Percentiles rank a stretch among this genome's conserved stretches.
Conservation (phyloP, 176 grass and related monocot species). For the Hyparrhenia diplandra region DNA sequence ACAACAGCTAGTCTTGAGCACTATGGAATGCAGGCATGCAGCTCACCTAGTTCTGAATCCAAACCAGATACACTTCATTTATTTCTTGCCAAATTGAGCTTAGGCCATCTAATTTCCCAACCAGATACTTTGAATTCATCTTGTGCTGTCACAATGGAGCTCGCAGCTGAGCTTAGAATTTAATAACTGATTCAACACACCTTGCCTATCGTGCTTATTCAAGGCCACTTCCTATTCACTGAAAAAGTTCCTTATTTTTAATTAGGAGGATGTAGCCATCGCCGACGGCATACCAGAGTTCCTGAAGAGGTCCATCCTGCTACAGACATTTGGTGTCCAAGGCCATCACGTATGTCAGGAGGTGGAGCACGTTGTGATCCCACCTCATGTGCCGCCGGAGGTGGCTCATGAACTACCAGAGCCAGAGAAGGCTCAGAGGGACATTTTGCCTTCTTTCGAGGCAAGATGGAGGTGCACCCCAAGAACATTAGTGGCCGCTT, state of each 20-base stretch:
- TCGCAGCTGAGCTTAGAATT: not conserved
- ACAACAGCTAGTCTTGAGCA: not conserved
- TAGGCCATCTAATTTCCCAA: not conserved
- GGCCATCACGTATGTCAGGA: conserved; percentile 67
- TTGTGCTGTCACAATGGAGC: not conserved
- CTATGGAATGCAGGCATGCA: not conserved
- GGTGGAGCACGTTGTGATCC: conserved; percentile 67
- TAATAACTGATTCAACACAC: not conserved
- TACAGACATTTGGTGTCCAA: conserved; percentile 74
- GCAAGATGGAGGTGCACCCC: conserved; percentile 89
- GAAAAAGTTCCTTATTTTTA: not conserved
- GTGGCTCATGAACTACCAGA: conserved; percentile 39
- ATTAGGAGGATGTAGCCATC: conserved; percentile 71
- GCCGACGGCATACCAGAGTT: conserved; percentile 80
- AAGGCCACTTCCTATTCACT: no score
- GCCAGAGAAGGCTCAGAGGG: conserved; percentile 44
- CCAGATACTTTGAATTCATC: not conserved
- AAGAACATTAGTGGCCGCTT: conserved; percentile 95
- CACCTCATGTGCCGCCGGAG: conserved; percentile 58
- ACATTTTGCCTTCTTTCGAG: conserved; percentile 81
- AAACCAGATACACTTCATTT: not conserved
- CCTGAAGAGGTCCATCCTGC: conserved; percentile 59
- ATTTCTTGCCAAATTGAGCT: not conserved
- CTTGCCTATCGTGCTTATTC: not conserved
- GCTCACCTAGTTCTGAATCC: not conserved